Evolutionary conservation across 305 asterid species (phyloP).

Genomic region (Fraxinus dipetala): DNA sequence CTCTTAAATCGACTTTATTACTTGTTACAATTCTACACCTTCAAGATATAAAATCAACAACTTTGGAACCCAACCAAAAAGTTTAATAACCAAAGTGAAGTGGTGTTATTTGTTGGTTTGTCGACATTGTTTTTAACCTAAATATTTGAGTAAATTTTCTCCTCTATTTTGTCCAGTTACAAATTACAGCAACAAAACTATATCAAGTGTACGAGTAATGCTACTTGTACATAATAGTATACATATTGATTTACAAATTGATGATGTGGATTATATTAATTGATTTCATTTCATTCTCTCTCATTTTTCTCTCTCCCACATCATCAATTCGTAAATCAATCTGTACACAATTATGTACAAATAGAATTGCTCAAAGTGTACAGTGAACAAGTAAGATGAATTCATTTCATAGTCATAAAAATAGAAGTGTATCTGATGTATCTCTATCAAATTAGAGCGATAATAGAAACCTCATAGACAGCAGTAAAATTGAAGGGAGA

Average conservation of each 20-base stretch:
- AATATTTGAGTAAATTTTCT: neutral
- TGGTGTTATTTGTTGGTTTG: neutral
- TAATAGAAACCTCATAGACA: conserved; percentile 21
- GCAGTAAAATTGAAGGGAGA: conserved; percentile 13
- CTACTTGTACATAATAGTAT: neutral
- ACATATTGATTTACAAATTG: neutral
- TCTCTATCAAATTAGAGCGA: conserved; percentile 18
- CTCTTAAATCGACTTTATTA: neutral
- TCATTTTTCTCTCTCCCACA: neutral
- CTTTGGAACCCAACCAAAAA: neutral
- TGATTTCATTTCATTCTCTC: neutral
- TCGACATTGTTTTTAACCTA: neutral
- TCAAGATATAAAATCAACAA: neutral
- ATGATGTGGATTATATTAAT: neutral
- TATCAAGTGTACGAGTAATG: neutral
- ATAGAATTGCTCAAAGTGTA: neutral
- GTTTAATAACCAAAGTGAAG: neutral
- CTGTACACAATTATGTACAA: neutral
- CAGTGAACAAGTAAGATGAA: neutral
- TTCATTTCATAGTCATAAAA: neutral
- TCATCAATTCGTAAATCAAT: neutral
- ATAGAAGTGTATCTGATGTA: conserved; percentile 19
- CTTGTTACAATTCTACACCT: neutral
- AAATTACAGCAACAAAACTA: neutral
- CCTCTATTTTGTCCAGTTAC: neutral